These are phyloP conservation scores for Cladosporium colombiae DNA, from an alignment of 2,329 filamentous ascomycete genomes.

Conservation along the genomic window DNA sequence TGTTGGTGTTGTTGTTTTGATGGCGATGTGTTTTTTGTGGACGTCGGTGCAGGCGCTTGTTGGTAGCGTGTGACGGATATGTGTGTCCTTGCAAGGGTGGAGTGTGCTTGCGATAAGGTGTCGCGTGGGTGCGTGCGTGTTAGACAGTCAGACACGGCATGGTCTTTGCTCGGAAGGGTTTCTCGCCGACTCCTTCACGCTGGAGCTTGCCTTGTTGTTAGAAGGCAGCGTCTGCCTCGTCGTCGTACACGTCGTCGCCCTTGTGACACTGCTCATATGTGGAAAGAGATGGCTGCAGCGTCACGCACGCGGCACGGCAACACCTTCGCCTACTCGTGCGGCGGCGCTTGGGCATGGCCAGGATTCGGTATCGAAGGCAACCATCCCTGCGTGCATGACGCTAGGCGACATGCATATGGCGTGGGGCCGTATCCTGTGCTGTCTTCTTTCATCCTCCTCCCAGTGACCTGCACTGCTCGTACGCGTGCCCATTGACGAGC, in stretches of 20 bases:
- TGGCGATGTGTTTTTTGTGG: slow-evolving; percentile 3
- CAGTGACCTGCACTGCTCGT: neutral
- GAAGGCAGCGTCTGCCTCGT: slow-evolving; percentile 10
- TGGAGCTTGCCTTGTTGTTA: neutral
- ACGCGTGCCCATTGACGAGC: slow-evolving; percentile 18
- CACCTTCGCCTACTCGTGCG: neutral
- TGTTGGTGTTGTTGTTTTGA: neutral
- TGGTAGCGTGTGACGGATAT: slow-evolving; percentile 3
- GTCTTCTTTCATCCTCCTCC: slow-evolving; percentile 9
- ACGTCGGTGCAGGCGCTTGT: slow-evolving; percentile 3
- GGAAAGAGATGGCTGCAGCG: neutral
- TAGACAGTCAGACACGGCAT: neutral
- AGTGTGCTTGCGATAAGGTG: slow-evolving; percentile 5
- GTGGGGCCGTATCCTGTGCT: slow-evolving; percentile 7
- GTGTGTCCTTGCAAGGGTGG: neutral
- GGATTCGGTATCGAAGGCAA: slow-evolving; percentile 19
- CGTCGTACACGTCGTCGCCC: neutral
- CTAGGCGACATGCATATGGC: slow-evolving; percentile 15
- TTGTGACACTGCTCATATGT: neutral
- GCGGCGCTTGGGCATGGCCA: neutral
- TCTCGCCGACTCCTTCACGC: neutral
- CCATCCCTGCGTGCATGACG: slow-evolving; percentile 17
- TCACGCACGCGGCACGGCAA: slow-evolving; percentile 12
- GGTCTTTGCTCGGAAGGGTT: neutral
- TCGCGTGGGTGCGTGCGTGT: neutral